Evolutionary conservation across 2,329 filamentous ascomycete species (phyloP).

Genomic region (Amesomyces nigricolor): DNA sequence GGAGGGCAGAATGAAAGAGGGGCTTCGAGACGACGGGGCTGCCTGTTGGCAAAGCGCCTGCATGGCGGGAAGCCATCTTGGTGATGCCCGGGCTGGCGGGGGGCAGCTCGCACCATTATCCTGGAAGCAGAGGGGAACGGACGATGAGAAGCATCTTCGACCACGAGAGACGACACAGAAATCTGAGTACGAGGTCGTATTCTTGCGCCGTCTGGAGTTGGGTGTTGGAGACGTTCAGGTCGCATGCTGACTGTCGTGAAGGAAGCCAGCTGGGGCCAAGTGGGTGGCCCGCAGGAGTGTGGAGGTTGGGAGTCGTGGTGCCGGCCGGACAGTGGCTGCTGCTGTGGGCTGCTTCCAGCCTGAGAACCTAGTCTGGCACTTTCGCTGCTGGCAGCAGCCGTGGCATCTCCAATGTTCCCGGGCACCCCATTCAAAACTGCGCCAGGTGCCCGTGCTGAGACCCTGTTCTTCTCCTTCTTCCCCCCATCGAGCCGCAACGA

Average conservation of each 20-base stretch:
- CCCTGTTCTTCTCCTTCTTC: slow-evolving; percentile 28
- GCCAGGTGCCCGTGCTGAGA: slow-evolving; percentile 25
- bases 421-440: slow-evolving; percentile 33
- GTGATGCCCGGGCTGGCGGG: not conserved
- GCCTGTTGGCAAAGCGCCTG: not conserved
- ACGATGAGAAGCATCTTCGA: no score
- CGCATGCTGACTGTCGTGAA: slow-evolving; percentile 8
- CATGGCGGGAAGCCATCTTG: not conserved
- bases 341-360: slow-evolving; percentile 5
- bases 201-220: not conserved
- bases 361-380: slow-evolving; percentile 5
- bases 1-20: not conserved
- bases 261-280: slow-evolving; percentile 9
- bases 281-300: slow-evolving; percentile 13
- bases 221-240: slow-evolving; percentile 3
- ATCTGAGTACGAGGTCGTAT: not conserved
- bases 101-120: no score
- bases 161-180: not conserved
- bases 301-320: slow-evolving; percentile 16
- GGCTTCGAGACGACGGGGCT: slow-evolving; percentile 6
- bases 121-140: no score
- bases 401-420: slow-evolving; percentile 14
- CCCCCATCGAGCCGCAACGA: slow-evolving; percentile 46
- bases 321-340: not conserved
- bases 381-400: slow-evolving; percentile 4